Conservation (phyloP, 345 rosid species). For the Hibiscus mutabilis region DNA sequence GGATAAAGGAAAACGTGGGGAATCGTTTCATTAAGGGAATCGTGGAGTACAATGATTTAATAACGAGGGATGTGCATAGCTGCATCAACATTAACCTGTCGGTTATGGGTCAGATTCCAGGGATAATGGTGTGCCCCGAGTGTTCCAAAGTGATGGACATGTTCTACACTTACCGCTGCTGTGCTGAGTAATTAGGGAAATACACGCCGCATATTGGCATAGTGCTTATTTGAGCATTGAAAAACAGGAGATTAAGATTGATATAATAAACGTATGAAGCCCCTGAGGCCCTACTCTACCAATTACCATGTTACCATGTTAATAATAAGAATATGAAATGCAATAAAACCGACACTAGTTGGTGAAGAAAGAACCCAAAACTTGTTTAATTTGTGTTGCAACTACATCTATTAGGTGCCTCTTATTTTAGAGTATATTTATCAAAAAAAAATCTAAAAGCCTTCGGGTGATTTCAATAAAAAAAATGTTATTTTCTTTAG, state of each 20-base stretch:
- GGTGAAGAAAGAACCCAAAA: not conserved
- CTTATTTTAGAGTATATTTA: too few species aligned
- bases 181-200: too few species aligned
- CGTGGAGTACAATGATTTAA: conserved; percentile 18
- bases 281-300: not conserved
- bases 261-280: not conserved
- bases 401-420: too few species aligned
- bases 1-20: conserved; percentile 19
- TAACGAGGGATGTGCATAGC: conserved; percentile 23
- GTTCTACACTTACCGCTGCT: conserved; percentile 57
- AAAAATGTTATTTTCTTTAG: too few species aligned
- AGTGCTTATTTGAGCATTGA: too few species aligned
- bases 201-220: too few species aligned
- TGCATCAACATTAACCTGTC: conserved; percentile 53
- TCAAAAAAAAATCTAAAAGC: too few species aligned
- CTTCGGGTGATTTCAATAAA: too few species aligned
- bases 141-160: conserved; percentile 55
- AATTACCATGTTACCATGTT: not conserved
- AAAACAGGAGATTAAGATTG: not conserved
- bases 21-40: conserved; percentile 40
- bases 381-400: not conserved
- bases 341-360: not conserved
- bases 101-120: conserved; percentile 38
- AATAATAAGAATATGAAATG: not conserved
- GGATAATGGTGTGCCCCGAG: conserved; percentile 49